Evolutionary conservation across 179 eudicot species (phyloP).

Genomic region (Silene coronaria): DNA sequence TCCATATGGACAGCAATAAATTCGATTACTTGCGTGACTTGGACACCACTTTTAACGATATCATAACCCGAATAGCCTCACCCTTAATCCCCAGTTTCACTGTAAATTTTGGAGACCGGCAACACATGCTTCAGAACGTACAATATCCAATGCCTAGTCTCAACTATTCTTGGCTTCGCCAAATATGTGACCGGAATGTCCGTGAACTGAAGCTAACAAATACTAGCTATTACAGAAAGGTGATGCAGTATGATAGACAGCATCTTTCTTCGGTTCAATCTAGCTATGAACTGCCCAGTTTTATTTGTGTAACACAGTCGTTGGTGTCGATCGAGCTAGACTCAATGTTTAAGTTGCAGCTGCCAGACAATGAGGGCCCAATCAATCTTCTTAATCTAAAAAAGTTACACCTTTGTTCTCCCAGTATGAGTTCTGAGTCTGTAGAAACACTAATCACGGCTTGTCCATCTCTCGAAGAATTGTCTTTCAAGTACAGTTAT

Average conservation of each 20-base stretch:
- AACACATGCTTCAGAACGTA: too few species aligned
- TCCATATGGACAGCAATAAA: background rate
- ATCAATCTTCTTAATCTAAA: constrained; percentile 3
- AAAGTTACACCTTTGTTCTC: background rate
- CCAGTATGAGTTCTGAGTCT: background rate
- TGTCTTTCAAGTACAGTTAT: background rate
- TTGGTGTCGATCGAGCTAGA: background rate
- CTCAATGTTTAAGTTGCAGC: too few species aligned
- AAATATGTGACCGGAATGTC: background rate
- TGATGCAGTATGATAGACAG: too few species aligned
- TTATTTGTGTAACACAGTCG: background rate
- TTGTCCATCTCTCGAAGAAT: background rate
- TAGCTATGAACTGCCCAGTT: background rate
- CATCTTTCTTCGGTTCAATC: background rate
- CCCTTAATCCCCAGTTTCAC: background rate
- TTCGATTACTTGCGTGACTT: too few species aligned
- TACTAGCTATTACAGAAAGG: too few species aligned
- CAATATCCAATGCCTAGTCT: too few species aligned
- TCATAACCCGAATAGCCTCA: background rate
- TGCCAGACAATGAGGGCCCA: background rate
- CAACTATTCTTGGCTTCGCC: background rate
- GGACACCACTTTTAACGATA: background rate
- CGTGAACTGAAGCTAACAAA: background rate
- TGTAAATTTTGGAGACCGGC: background rate
- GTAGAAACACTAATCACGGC: background rate